A percentile compares a stretch with the other conserved stretches of the same genome.
These are phyloP conservation scores for Phytophthora melonis DNA, from an alignment of 352 stramenopile species.

Conservation along the genomic window DNA sequence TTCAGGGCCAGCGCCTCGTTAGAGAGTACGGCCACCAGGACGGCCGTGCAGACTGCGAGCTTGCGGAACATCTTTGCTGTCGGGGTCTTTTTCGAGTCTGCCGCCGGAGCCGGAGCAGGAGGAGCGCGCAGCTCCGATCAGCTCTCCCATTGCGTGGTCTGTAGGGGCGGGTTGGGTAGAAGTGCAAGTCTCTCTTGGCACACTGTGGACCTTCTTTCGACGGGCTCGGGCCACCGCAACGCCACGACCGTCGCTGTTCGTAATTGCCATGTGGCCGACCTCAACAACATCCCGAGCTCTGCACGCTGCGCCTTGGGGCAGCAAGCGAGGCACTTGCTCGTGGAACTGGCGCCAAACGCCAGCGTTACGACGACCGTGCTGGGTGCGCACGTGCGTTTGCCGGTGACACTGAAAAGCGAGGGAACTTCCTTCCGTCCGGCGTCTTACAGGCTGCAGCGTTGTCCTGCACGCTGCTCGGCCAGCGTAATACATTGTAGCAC, in stretches of 20 bases:
- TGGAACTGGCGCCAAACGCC: slow-evolving; percentile 1
- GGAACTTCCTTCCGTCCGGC: slow-evolving; percentile 12
- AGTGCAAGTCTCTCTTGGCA: slow-evolving; percentile 28
- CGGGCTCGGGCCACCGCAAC: slow-evolving; percentile 14
- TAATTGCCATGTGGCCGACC: slow-evolving; percentile 25
- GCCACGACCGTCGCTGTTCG: slow-evolving; percentile 38
- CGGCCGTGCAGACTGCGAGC: slow-evolving; percentile 49
- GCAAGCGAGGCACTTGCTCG: not conserved
- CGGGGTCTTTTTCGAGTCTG: slow-evolving; percentile 52
- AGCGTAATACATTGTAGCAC: slow-evolving; percentile 17
- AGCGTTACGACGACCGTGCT: slow-evolving; percentile 2
- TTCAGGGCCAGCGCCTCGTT: slow-evolving; percentile 38
- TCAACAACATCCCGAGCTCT: slow-evolving; percentile 24
- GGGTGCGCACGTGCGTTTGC: not conserved
- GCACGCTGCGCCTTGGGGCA: slow-evolving; percentile 3
- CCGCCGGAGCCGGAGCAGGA: slow-evolving; percentile 9
- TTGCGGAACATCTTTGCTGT: slow-evolving; percentile 55
- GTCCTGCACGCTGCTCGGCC: slow-evolving; percentile 18
- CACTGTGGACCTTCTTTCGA: slow-evolving; percentile 9
- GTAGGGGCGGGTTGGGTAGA: slow-evolving; percentile 35
- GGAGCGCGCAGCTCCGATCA: not conserved
- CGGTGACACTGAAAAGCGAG: not conserved
- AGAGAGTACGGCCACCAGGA: slow-evolving; percentile 52
- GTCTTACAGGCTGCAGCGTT: not conserved
- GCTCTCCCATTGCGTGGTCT: slow-evolving; percentile 16